Evolutionary conservation across 2,329 filamentous ascomycete species (phyloP), one percentile per base, ranked within the genome.

Genomic region (Colletotrichum scovillei): DNA sequence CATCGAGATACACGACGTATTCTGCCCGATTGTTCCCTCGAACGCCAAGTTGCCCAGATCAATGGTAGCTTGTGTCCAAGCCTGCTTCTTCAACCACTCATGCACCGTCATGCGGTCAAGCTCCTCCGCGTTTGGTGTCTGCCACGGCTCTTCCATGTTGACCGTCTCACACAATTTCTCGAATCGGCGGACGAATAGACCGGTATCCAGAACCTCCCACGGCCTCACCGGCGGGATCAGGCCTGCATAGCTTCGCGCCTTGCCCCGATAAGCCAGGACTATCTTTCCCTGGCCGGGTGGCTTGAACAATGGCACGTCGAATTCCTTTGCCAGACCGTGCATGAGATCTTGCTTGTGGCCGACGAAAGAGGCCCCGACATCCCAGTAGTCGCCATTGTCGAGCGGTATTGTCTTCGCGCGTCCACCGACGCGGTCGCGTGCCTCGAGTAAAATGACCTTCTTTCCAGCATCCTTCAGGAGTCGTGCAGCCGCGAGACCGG

Each of bases 351-450:
- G 75, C 42, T 76, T 69, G 60, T 77, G 71, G 14, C 76, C 77
- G 19, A 74, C 52, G 22, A 78, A 74, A 11, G 77, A 68, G 16
- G 76, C 63, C 3, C 78, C 79, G 65, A 67, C 68, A 59, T 76
- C 71, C 69, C 74, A 77, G 46, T 75, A 75, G 14, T 74, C 64
- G 28, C 69, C 63, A 26, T 75, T 59, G 26, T 67, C 65, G 24
- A 64, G 53, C 8, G 55, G 57, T n/a, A 72, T 32, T 14, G 72
- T 76, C 46, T 63, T 67, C 9, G 62, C 68, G 22, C 69, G 69
- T 12, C 75, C 74, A 55, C 75, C 67, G 55, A 75, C 70, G 64
- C 75, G 73, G 22, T 75, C 38, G 19, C 69, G 68, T 8, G 75
- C 69, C 38, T 75, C 71, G 49, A 74, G 59, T 2, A 75, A 16